Percentiles rank a stretch among this genome's conserved stretches.
Evolutionary conservation across 2,329 filamentous ascomycete genomes (phyloP).

Genomic region (Penicillium sp.): DNA sequence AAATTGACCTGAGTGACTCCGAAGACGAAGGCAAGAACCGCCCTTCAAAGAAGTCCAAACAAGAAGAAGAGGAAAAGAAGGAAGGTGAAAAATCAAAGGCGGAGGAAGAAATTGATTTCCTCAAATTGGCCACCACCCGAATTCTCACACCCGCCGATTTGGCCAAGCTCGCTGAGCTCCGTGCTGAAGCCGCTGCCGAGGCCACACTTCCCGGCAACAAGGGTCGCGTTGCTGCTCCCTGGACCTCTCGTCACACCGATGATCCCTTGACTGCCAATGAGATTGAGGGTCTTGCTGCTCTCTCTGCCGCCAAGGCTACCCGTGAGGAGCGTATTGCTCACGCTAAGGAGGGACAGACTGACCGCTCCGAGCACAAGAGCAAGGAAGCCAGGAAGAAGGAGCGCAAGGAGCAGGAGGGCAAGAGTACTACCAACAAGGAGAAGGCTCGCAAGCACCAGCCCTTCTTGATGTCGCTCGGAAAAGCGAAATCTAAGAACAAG

Average conservation of each 20-base stretch:
- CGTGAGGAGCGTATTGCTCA: conserved; percentile 86
- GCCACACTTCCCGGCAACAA: conserved; percentile 55
- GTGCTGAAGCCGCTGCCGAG: conserved; percentile 70
- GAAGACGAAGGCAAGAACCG: conserved; percentile 68
- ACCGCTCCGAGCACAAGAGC: conserved; percentile 77
- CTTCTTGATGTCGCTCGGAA: conserved; percentile 95
- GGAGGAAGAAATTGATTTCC: conserved; percentile 36
- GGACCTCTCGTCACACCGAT: conserved; percentile 69
- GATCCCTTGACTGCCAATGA: conserved; percentile 87
- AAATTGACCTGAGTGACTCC: conserved; percentile 70
- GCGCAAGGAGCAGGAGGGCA: conserved; percentile 84
- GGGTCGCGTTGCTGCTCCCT: conserved; percentile 48
- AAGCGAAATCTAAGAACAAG: conserved; percentile 95
- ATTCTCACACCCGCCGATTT: conserved; percentile 95
- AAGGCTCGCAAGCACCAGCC: conserved; percentile 92
- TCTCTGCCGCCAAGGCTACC: conserved; percentile 73
- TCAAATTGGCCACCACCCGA: conserved; percentile 81
- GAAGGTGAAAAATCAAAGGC: conserved; percentile 37
- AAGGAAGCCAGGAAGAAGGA: conserved; percentile 81
- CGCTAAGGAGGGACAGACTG: conserved; percentile 78
- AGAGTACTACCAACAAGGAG: conserved; percentile 96
- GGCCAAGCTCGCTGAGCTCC: conserved; percentile 89
- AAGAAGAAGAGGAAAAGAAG: conserved; percentile 40
- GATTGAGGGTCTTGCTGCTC: conserved; percentile 80
- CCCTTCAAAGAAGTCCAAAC: conserved; percentile 65